phyloP scores from a whole-genome alignment of 2,329 filamentous ascomycete species.

The Microdochium nivale region DNA sequence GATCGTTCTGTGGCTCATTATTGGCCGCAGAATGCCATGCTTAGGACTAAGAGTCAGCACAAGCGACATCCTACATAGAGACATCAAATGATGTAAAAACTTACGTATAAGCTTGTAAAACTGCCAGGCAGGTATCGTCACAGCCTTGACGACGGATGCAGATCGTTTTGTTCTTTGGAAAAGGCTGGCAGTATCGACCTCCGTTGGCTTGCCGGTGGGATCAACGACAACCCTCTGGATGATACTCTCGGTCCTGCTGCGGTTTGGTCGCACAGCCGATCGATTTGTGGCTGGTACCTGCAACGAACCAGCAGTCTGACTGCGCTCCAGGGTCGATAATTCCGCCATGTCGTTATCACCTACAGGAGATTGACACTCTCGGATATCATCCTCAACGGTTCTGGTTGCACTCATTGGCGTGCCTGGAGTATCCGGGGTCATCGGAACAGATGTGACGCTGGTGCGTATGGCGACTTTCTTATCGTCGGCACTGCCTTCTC shows the following conservation, averaged over 20 bases:
- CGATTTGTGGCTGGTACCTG: neutral
- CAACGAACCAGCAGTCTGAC: conserved; percentile 2
- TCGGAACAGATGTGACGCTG: conserved; percentile 20
- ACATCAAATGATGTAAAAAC: conserved; percentile 26
- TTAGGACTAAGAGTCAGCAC: conserved; percentile 32
- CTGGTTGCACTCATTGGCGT: conserved; percentile 23
- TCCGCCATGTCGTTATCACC: conserved; percentile 4
- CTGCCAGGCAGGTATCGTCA: conserved; percentile 94
- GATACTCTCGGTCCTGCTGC: conserved; percentile 43
- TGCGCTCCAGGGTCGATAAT: conserved; percentile 19
- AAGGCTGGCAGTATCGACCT: conserved; percentile 30
- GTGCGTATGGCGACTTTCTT: conserved; percentile 32
- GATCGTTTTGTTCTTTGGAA: conserved; percentile 34
- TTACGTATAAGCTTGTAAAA: conserved; percentile 88
- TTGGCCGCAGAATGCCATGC: conserved; percentile 71
- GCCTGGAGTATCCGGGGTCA: conserved; percentile 10
- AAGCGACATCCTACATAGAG: neutral
- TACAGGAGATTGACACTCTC: conserved; percentile 10
- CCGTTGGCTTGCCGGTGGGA: conserved; percentile 34
- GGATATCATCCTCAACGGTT: conserved; percentile 15
- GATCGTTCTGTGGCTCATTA: conserved; percentile 51
- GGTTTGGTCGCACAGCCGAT: conserved; percentile 19
- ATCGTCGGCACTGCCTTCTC: conserved; percentile 52
- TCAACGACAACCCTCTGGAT: conserved; percentile 52
- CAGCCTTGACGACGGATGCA: conserved; percentile 60